phyloP scores from a whole-genome alignment of 2,329 filamentous ascomycete species.

The Arthroderma sp. region DNA sequence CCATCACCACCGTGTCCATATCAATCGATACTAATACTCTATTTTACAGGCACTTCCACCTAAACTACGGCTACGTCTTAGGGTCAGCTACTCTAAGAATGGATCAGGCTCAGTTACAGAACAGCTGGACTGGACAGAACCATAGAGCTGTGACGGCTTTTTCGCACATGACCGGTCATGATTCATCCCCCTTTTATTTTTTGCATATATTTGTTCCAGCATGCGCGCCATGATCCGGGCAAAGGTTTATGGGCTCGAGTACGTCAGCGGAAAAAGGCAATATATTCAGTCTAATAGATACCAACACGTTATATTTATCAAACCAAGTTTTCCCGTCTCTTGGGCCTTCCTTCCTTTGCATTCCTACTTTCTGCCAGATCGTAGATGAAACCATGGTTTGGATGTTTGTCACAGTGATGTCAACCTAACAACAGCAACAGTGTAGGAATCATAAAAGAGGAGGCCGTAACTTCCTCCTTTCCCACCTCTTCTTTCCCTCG shows the following conservation, averaged over 20 bases:
- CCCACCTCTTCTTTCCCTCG: no score
- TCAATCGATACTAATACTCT: background rate
- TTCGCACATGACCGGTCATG: background rate
- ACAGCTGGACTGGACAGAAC: constrained; percentile 94
- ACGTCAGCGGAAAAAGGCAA: no score
- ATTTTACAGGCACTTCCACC: constrained; percentile 50
- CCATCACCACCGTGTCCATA: background rate
- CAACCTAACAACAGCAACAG: no score
- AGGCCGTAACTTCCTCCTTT: no score
- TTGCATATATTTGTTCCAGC: no score
- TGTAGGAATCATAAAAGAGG: no score
- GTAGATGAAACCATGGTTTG: no score
- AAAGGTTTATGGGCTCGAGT: no score
- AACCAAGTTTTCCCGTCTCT: background rate
- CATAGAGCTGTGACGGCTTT: constrained; percentile 20
- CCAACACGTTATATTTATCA: background rate
- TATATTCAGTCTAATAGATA: background rate
- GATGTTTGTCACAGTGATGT: no score
- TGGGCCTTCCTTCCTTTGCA: no score
- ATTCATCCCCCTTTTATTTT: background rate
- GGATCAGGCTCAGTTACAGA: constrained; percentile 62
- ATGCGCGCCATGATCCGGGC: no score
- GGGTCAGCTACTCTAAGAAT: constrained; percentile 65
- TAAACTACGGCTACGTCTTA: constrained; percentile 66
- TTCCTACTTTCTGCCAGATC: no score